Evolutionary conservation across 192 early-diverging fungal genomes (phyloP), one percentile per base, ranked within the genome.

Genomic region (Coemansia umbellata): DNA sequence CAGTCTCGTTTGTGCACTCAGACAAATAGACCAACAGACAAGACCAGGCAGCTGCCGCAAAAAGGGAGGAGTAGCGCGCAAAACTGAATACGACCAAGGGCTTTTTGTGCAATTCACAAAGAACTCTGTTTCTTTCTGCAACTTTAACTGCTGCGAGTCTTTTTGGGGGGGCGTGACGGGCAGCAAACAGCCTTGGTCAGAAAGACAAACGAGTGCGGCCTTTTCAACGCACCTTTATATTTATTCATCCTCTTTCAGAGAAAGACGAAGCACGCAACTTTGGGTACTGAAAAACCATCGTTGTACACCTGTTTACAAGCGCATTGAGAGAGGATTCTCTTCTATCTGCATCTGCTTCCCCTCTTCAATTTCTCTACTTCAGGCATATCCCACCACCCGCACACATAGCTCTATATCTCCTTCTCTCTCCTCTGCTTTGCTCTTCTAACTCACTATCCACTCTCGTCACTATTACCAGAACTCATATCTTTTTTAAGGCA

Each of bases 41-140:
- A 53, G 35, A 37, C 15, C 28, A 41, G 17, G 19, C 52, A 13
- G 23, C 28, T 18, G 42, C 37, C 19, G 39, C 35, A 53, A 26
- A 31, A 15, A 30, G 31, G 14, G n/a, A n/a, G n/a, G n/a, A n/a
- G n/a, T n/a, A 50, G 31, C 21, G 27, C 49, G 33, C 31, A 50
- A 50, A 35, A 50, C 49, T 35, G 33, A 35, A 35, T 8, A 8
- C 10, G 10, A 14, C 1, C 43, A 26, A 45, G 28, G 30, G n/a
- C 41, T 23, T 55, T 31, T 55, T 55, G 51, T 41, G 18, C 39
- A 41, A 27, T 53, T 41, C 53, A 55, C 53, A 55, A 55, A 55
- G 60, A 15, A 28, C n/a, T 48, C 9, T 21, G 26, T 17, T 55
- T 49, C 60, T 63, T 54, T 47, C 58, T 60, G 32, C 32, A 26